Conservation (phyloP, 2,329 filamentous ascomycete species). For the Fusarium sterilihyphosum region DNA sequence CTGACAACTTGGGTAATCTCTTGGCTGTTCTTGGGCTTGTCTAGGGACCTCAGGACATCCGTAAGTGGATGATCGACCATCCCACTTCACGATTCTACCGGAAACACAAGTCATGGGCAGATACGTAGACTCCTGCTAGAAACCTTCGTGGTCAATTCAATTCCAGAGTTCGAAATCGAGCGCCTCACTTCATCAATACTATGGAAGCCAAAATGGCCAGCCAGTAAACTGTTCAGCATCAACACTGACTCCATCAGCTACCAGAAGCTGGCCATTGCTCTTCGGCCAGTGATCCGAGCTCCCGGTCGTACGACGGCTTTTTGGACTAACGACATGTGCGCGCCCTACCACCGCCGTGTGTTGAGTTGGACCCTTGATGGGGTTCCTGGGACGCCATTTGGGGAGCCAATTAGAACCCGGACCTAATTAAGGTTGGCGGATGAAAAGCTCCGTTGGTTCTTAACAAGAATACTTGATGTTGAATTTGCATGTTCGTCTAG, state of each 20-base stretch:
- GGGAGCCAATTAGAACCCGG: slow-evolving; percentile 27
- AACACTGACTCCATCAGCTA: neutral
- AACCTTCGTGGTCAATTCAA: neutral
- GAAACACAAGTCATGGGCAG: slow-evolving; percentile 12
- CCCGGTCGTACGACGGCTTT: slow-evolving; percentile 28
- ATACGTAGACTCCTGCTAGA: neutral
- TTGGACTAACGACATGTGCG: slow-evolving; percentile 33
- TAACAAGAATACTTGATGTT: slow-evolving; percentile 20
- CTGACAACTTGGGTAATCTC: slow-evolving; percentile 32
- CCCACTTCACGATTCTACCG: slow-evolving; percentile 28
- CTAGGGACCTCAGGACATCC: slow-evolving; percentile 19
- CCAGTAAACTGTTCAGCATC: neutral
- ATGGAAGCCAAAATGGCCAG: neutral
- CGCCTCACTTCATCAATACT: neutral
- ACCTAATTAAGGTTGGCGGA: slow-evolving; percentile 19
- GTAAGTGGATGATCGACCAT: slow-evolving; percentile 22
- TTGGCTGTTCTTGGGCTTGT: slow-evolving; percentile 19
- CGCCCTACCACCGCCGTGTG: slow-evolving; percentile 26
- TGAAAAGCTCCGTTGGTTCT: slow-evolving; percentile 36
- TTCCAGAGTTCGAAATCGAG: neutral
- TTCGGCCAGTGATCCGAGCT: slow-evolving; percentile 24
- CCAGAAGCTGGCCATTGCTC: neutral
- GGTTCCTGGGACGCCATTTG: slow-evolving; percentile 11
- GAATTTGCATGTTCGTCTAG: neutral
- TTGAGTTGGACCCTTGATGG: slow-evolving; percentile 36